phyloP scores from a whole-genome alignment of 768 basidiomycete species.

The Phallus indusiatus region DNA sequence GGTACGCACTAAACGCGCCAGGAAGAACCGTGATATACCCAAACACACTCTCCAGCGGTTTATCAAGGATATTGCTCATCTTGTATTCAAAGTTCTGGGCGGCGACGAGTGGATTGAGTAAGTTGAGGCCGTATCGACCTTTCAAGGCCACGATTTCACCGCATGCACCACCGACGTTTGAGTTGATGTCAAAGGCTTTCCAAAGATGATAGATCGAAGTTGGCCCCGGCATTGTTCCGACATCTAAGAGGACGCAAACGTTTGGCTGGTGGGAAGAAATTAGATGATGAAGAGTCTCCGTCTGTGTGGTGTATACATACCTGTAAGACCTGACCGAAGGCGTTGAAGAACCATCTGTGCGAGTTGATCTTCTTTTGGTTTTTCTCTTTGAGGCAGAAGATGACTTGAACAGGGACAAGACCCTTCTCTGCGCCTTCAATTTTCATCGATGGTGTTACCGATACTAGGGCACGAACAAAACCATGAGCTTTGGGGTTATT shows the following conservation, averaged over 20 bases:
- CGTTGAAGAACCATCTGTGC: conserved; percentile 35
- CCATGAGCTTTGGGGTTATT: conserved; percentile 3
- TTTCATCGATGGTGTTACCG: conserved; percentile 72
- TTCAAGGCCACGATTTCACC: conserved; percentile 94
- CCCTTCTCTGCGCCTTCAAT: conserved; percentile 73
- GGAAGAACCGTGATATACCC: conserved; percentile 94
- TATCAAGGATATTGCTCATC: conserved; percentile 89
- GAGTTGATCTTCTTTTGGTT: conserved; percentile 77
- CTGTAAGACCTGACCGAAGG: conserved; percentile 12
- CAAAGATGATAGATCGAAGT: conserved; percentile 87
- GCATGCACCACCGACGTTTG: conserved; percentile 85
- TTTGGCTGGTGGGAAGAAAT: conserved; percentile 79
- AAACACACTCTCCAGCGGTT: conserved; percentile 82
- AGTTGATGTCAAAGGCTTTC: conserved; percentile 92
- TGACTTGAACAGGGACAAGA: conserved; percentile 81
- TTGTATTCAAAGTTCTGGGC: conserved; percentile 95
- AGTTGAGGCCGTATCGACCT: conserved; percentile 68
- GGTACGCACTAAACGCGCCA: conserved; percentile 86
- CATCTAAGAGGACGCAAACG: conserved; percentile 87
- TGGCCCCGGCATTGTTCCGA: conserved; percentile 77
- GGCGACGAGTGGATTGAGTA: conserved; percentile 81
- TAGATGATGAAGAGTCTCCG: conserved; percentile 91
- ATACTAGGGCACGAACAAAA: conserved; percentile 37
- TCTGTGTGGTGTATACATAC: conserved; percentile 29
- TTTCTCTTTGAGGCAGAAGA: conserved; percentile 88